Base-by-base conservation (phyloP, 495 filamentous ascomycete species). In the Aspergillus sclerotiicarbonarius region DNA sequence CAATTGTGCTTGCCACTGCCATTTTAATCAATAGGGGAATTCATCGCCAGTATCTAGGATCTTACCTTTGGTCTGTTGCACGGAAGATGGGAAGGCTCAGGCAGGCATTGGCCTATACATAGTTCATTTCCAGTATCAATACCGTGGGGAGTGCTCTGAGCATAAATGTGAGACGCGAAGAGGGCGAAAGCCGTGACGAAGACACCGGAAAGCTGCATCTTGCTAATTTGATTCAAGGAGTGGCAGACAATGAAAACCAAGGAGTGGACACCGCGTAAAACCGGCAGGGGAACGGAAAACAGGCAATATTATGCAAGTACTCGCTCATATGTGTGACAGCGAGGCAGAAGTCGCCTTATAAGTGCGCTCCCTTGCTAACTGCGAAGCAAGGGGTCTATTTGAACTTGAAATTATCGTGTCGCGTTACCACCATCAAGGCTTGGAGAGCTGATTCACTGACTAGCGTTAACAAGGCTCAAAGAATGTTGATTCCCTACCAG, bases 121-220 rank as follows among this genome's bases (percentile, higher is more conserved):
- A 32, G 6, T 20, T n/a, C 43, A 32, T 55, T 55, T 12, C 53
- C 53, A 16, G 30, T 32, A 29, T 55, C 53, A 18, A 55, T 55
- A 8, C 53, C 39, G 29, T 55, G 53, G 20, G 53, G 39, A 0
- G 19, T 8, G 39, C 21, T 45, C 21, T 55, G 53, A 13, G 53
- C 53, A 19, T 44, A 55, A 16, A 55, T 21, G 25, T 31, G 41
- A 21, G 53, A 45, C 12, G 25, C 20, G 53, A 55, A 45, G 41
- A 55, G 41, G 29, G 53, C 43, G 18, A 47, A 3, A 4, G 53
- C 43, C 5, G 41, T 39, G 41, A 55, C 8, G 41, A 31, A 47
- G 39, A 55, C n/a, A 31, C 39, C 13, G 13, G 53, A 47, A 31
- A 55, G 30, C 30, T 55, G 53, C 53, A 55, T 55, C 20, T 32